Base-by-base conservation (phyloP, 2,329 filamentous ascomycete genomes). In the Monosporascus sp. region DNA sequence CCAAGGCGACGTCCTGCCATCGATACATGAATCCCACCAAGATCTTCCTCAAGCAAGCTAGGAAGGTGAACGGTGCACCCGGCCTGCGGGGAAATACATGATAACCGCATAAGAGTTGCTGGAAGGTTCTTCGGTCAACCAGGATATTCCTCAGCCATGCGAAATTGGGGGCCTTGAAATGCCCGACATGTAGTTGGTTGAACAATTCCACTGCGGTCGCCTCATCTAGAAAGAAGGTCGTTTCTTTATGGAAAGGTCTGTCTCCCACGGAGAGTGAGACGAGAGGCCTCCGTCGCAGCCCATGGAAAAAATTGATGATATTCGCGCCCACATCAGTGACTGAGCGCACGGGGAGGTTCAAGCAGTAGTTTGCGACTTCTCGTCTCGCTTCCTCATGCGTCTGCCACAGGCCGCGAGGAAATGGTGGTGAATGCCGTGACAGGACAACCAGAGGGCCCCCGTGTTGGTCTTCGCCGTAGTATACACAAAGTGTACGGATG, bases 141-240 rank as follows among this genome's bases (percentile, higher is more conserved):
- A 55, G 31, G 3, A 55, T 11, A 26, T 47, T 47, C 17, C 50
- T 43, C 22, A 55, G 44, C 49, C 49, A 52, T 3, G 6, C 9
- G 17, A 49, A 14, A 3, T 17, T 11, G 11, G 38, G 16, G 37
- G 22, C 19, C 6, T 5, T 17, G 11, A 50, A 22, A 7, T 20
- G 5, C 9, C 31, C 31, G 31, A 35, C 31, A 35, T 35, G 31
- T 35, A 35, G 31, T 35, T 35, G 31, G 20, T 35, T 19, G 38
- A 49, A 47, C 20, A 47, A 26, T 26, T 46, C 14, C 20, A 52
- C 19, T 4, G 46, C 53, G n/a, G 40, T 43, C 9, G 6, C 3
- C 27, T 52, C 49, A 37, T 47, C 40, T 40, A 55, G 38, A 35
- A 49, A 49, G 49, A 52, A 55, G 9, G 49, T 49, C 16, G 53